Conservation (phyloP, 2,329 filamentous ascomycete genomes). For the Sarocladium brachiariae region DNA sequence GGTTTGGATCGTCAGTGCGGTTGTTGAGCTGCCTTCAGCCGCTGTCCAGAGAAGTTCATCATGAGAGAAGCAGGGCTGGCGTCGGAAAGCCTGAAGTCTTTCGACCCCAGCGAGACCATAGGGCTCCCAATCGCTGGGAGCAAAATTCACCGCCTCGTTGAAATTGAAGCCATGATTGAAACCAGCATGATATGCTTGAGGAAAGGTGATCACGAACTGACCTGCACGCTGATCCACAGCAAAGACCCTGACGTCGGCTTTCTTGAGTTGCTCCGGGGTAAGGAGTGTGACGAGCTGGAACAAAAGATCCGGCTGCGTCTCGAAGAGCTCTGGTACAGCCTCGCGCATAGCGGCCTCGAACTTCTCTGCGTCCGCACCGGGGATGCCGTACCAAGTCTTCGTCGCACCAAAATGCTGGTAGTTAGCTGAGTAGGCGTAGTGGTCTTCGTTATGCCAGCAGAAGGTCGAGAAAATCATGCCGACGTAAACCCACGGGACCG, state of each 20-base stretch:
- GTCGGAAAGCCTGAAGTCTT: constrained; percentile 76
- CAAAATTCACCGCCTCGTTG: constrained; percentile 98
- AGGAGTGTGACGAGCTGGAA: constrained; percentile 97
- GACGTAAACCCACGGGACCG: constrained; percentile 97
- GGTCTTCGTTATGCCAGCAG: constrained; percentile 98
- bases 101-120: constrained; percentile 82
- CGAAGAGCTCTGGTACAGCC: constrained; percentile 91
- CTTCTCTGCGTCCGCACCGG: constrained; percentile 84
- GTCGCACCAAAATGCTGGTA: constrained; percentile 98
- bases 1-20: constrained; percentile 67
- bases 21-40: constrained; percentile 65
- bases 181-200: constrained; percentile 92
- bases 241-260: constrained; percentile 87
- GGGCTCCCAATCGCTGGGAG: constrained; percentile 90
- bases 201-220: constrained; percentile 94
- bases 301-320: constrained; percentile 90
- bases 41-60: constrained; percentile 92
- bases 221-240: constrained; percentile 94
- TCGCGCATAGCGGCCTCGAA: constrained; percentile 95
- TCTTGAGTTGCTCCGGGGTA: constrained; percentile 85
- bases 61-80: constrained; percentile 94
- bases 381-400: constrained; percentile 99
- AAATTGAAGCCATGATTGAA: constrained; percentile 99
- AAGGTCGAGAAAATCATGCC: constrained; percentile 99
- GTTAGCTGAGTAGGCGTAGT: constrained; percentile 95